Evolutionary conservation across 2,329 filamentous ascomycete species (phyloP).

Genomic region (Penicillium rolfsii): DNA sequence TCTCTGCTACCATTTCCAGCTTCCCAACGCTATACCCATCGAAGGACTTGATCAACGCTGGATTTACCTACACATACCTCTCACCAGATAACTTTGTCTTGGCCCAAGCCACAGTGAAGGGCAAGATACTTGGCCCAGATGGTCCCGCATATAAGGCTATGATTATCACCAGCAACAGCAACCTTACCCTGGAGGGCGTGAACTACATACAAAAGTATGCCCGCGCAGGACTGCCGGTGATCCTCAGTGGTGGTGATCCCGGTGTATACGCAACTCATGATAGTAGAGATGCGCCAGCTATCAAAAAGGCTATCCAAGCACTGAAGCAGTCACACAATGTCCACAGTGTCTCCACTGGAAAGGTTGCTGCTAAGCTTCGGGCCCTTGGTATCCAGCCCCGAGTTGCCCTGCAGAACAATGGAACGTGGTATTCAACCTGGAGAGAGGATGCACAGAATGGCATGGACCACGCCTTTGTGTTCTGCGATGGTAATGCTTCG

Average conservation of each 20-base stretch:
- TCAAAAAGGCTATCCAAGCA: constrained; percentile 27
- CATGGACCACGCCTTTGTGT: constrained; percentile 14
- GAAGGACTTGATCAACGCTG: constrained; percentile 20
- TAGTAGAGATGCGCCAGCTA: constrained; percentile 8
- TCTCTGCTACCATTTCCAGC: constrained; percentile 20
- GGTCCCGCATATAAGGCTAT: constrained; percentile 32
- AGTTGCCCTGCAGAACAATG: constrained; percentile 30
- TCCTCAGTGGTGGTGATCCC: constrained; percentile 46
- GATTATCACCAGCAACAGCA: constrained; percentile 20
- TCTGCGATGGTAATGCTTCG: constrained; percentile 12
- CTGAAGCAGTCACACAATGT: constrained; percentile 41
- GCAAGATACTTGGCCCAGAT: constrained; percentile 35
- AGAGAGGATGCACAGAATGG: constrained; percentile 9
- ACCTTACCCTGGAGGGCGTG: constrained; percentile 20
- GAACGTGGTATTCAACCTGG: constrained; percentile 37
- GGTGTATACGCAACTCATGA: constrained; percentile 27
- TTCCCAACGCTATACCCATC: constrained; percentile 18
- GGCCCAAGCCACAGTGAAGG: constrained; percentile 41
- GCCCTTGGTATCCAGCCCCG: constrained; percentile 39
- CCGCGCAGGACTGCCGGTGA: constrained; percentile 41
- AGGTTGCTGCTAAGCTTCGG: constrained; percentile 38
- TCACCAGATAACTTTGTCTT: constrained; percentile 51
- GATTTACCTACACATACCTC: constrained; percentile 51
- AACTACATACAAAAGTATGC: constrained; percentile 18
- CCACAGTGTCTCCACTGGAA: constrained; percentile 35